A percentile compares a stretch with the other conserved stretches of the same genome.
These are phyloP conservation scores for Pseudogymnoascus pannorum DNA, from an alignment of 2,329 filamentous ascomycete species.

Conservation along the genomic window DNA sequence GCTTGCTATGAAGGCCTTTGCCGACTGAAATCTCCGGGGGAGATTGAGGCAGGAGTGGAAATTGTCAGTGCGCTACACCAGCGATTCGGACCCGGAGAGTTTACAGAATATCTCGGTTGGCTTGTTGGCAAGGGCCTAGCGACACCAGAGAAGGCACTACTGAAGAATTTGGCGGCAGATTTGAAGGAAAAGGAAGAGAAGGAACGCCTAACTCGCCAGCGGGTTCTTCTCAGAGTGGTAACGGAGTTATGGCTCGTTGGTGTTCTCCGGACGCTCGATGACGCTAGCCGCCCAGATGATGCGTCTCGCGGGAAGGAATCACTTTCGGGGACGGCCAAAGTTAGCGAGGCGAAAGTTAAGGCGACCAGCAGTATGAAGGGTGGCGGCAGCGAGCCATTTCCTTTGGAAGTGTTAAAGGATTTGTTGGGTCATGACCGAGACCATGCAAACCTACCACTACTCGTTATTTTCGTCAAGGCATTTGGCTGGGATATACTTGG, in stretches of 20 bases:
- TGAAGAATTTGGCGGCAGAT: slow-evolving; percentile 74
- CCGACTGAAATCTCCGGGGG: slow-evolving; percentile 83
- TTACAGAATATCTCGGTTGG: slow-evolving; percentile 89
- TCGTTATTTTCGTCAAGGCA: slow-evolving; percentile 91
- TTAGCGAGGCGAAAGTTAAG: slow-evolving; percentile 51
- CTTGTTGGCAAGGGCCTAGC: slow-evolving; percentile 83
- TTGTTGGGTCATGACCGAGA: slow-evolving; percentile 89
- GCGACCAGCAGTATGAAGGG: slow-evolving; percentile 48
- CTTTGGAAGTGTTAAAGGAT: slow-evolving; percentile 95
- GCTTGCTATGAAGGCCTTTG: slow-evolving; percentile 92
- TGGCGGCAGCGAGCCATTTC: slow-evolving; percentile 79
- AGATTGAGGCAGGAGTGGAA: slow-evolving; percentile 86
- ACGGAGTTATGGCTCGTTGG: slow-evolving; percentile 95
- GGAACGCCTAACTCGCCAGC: slow-evolving; percentile 78
- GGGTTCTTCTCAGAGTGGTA: slow-evolving; percentile 78
- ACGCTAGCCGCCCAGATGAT: slow-evolving; percentile 55
- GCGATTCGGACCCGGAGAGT: slow-evolving; percentile 82
- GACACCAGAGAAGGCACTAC: slow-evolving; percentile 74
- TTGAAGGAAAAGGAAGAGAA: slow-evolving; percentile 93
- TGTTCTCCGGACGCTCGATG: slow-evolving; percentile 71
- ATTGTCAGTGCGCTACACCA: slow-evolving; percentile 94
- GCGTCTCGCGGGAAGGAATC: slow-evolving; percentile 45
- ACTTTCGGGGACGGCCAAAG: slow-evolving; percentile 46
- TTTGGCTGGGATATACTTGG: slow-evolving; percentile 95
- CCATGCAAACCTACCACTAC: slow-evolving; percentile 80